A percentile compares a stretch with the other conserved stretches of the same genome.
phyloP scores from a whole-genome alignment of 768 basidiomycete genomes.

The Suillus americanus region DNA sequence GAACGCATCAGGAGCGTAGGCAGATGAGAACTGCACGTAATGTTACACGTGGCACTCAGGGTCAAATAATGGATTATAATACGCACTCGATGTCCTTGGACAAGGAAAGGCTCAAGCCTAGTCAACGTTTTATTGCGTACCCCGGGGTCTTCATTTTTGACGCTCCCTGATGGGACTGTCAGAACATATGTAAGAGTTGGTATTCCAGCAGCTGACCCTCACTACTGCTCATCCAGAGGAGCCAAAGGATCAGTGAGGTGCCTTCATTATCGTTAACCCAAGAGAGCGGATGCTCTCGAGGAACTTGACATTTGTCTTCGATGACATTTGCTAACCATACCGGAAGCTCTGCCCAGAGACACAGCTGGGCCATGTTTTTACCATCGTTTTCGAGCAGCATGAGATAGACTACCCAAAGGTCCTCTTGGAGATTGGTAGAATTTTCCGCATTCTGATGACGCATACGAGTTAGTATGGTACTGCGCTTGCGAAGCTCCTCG shows the following conservation, averaged over 20 bases:
- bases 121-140: conserved; percentile 28
- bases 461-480: conserved; percentile 41
- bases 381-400: conserved; percentile 57
- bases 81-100: conserved; percentile 41
- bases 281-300: conserved; percentile 18
- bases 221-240: conserved; percentile 46
- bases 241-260: conserved; percentile 42
- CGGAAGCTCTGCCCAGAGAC: conserved; percentile 39
- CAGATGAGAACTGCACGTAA: conserved; percentile 37
- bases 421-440: conserved; percentile 28
- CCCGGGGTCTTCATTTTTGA: conserved; percentile 28
- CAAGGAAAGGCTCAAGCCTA: conserved; percentile 40
- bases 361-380: conserved; percentile 43
- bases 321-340: conserved; percentile 23
- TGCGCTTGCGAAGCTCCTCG: conserved; percentile 44
- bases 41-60: conserved; percentile 5
- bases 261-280: conserved; percentile 29
- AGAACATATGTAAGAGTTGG: conserved; percentile 9
- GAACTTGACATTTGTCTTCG: conserved; percentile 16
- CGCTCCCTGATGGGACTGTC: conserved; percentile 29
- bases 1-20: conserved; percentile 44
- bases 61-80: background rate
- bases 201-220: conserved; percentile 31
- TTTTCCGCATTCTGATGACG: conserved; percentile 22
- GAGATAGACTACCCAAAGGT: conserved; percentile 54